These are phyloP conservation scores for Cyclospora cayetanensis DNA, from an alignment of 169 alveolate species.

Conservation along the genomic window DNA sequence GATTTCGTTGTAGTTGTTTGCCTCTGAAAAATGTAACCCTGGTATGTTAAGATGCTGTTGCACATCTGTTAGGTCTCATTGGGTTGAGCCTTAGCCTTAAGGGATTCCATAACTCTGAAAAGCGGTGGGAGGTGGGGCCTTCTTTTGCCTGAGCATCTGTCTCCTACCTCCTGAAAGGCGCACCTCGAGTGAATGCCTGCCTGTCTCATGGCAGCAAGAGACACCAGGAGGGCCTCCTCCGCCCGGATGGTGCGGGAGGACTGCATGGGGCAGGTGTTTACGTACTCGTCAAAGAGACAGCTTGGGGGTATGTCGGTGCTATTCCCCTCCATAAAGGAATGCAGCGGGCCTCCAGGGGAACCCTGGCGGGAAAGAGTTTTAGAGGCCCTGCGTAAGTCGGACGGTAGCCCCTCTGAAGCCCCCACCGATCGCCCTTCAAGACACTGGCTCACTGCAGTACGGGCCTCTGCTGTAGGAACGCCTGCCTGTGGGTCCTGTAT, in stretches of 20 bases:
- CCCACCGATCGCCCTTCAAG: not conserved
- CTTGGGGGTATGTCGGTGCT: slow-evolving; percentile 62
- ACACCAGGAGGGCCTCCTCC: slow-evolving; percentile 95
- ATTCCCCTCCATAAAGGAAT: not conserved
- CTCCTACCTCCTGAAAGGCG: not conserved
- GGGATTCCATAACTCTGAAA: not conserved
- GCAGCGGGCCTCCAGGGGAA: not conserved
- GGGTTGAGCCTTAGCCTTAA: not conserved
- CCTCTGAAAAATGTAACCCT: too few species aligned
- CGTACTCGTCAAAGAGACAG: slow-evolving; percentile 87
- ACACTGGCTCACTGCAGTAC: not conserved
- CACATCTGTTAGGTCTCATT: not conserved
- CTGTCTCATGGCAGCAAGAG: slow-evolving; percentile 73
- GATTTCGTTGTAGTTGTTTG: too few species aligned
- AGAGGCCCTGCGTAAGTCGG: not conserved
- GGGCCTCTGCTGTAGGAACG: not conserved
- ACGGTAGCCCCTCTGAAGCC: not conserved
- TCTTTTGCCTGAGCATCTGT: not conserved
- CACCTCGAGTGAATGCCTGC: not conserved
- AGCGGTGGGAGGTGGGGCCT: not conserved
- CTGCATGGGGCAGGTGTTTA: slow-evolving; percentile 93
- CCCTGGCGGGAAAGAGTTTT: not conserved
- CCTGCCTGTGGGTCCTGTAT: slow-evolving; percentile 77
- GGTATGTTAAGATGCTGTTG: too few species aligned
- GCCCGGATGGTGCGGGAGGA: slow-evolving; percentile 96